Conservation (phyloP, 306 rosid species). For the Crataegus laevigata region DNA sequence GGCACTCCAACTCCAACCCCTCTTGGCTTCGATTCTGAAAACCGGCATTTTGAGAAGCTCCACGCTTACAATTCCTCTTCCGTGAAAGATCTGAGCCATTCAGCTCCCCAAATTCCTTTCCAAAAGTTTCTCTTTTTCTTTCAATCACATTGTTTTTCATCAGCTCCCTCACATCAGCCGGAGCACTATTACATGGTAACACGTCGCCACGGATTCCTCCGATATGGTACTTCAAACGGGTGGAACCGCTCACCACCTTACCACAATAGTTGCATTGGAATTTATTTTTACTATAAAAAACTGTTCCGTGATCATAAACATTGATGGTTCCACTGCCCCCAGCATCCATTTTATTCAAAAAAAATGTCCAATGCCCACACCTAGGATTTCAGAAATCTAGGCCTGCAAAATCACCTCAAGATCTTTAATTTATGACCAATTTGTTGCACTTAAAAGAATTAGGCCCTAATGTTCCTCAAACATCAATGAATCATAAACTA, state of each 20-base stretch:
- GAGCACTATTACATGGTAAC: constrained; percentile 4
- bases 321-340: neutral
- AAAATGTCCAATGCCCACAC: neutral
- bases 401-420: neutral
- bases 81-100: neutral
- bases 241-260: constrained; percentile 7
- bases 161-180: constrained; percentile 3
- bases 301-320: neutral
- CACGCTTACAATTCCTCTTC: neutral
- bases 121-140: neutral
- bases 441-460: neutral
- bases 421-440: neutral
- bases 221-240: constrained; percentile 10
- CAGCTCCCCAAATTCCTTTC: neutral
- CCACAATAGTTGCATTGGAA: constrained; percentile 14
- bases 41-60: neutral
- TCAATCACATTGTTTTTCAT: neutral
- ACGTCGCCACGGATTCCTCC: constrained; percentile 14
- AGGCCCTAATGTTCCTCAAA: neutral
- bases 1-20: neutral
- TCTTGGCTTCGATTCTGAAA: neutral
- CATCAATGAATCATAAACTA: neutral
- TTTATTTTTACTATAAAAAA: neutral
- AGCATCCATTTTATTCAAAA: neutral
- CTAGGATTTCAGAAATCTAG: neutral